Percentiles rank a stretch among this genome's conserved stretches.
These are phyloP conservation scores for Ogataea paraovalis DNA, from an alignment of 805 yeast genomes.

Conservation along the genomic window DNA sequence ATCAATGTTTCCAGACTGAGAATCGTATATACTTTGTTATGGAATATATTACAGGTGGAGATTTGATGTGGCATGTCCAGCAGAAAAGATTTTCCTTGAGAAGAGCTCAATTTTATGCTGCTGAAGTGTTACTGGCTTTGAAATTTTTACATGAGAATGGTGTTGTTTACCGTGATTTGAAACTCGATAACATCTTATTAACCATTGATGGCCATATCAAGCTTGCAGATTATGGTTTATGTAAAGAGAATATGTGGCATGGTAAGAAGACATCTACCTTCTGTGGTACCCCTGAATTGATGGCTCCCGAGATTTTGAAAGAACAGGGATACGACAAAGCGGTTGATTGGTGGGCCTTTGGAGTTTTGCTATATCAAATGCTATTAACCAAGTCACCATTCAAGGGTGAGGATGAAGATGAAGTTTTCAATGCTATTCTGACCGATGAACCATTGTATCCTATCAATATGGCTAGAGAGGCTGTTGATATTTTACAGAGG, in stretches of 20 bases:
- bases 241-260: conserved; percentile 70
- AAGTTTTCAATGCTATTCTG: conserved; percentile 92
- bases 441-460: conserved; percentile 97
- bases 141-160: conserved; percentile 95
- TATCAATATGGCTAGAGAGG: conserved; percentile 94
- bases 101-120: conserved; percentile 96
- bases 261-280: conserved; percentile 87
- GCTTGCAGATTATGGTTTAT: conserved; percentile 94
- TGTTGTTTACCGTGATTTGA: conserved; percentile 92
- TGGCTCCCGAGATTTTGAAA: conserved; percentile 97
- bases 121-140: conserved; percentile 88
- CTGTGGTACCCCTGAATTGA: conserved; percentile 98
- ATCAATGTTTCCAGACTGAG: conserved; percentile 96
- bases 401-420: conserved; percentile 85
- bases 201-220: conserved; percentile 92
- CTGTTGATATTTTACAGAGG: conserved; percentile 86
- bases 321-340: conserved; percentile 91
- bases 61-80: conserved; percentile 98
- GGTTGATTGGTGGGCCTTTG: conserved; percentile 99
- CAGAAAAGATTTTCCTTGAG: conserved; percentile 82
- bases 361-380: conserved; percentile 95
- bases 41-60: conserved; percentile 98
- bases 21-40: conserved; percentile 95
- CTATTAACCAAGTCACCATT: conserved; percentile 93
- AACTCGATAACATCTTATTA: conserved; percentile 87